Evolutionary conservation across 164 flowering plant genomes (phyloP), one percentile per base, ranked within the genome.

Genomic region (Santalum album): DNA sequence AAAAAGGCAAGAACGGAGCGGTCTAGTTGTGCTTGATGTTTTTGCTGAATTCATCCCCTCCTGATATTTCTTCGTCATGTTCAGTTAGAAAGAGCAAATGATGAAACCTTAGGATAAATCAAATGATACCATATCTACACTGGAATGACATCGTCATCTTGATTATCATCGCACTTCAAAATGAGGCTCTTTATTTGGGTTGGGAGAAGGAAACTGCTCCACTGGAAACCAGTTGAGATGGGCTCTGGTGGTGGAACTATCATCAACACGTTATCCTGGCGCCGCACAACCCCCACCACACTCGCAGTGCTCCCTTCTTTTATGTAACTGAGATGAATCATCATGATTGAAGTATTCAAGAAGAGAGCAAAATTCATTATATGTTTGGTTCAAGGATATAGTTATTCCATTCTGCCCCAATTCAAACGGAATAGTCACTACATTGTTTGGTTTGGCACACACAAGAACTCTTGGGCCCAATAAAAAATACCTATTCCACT

Each of bases 231-330:
- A 6, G 84, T 81, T 38, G 87, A 80, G 51, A 81, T 62, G 17
- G 97, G 95, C 66, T 83, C 82, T 12, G 75, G 3, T 12, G 97
- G 73, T 47, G 96, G 95, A 57, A 85, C 69, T 21, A 92, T 85
- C 99, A 92, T 89, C 32, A 89, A 76, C 12, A 89, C 81, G 32
- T 82, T 89, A 22, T 87, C 96, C 22, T 85, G 96, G 58, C 97
- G 83, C 49, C 80, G 74, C 17, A 92, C 86, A 7, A 82, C 63
- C 20, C 97, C 99, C 96, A 89, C 83, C 40, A 92, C 90, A 56
- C 92, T 89, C 16, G 87, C 90, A 0, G 97, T 87, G 69, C 83
- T 92, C 49, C 99, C 99, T 72, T 92, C 97, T 70, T 92, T 87
- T 24, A 92, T 78, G 66, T 80, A 84, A 65, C 96, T 92, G 85